Base-by-base conservation (phyloP, 2,329 filamentous ascomycete species). In the Mycosphaerelloides madeirae region DNA sequence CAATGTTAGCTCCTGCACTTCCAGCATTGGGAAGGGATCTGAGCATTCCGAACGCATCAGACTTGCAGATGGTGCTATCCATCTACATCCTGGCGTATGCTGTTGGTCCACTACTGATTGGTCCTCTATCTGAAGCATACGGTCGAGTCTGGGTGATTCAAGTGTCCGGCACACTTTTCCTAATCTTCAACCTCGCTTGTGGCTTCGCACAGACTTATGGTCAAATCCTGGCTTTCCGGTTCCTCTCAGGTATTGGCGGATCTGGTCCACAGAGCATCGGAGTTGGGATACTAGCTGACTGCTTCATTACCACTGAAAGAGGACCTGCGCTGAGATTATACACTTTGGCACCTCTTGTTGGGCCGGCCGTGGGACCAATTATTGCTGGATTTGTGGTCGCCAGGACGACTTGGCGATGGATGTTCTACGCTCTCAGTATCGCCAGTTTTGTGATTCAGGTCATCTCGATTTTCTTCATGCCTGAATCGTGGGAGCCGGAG, bases 271-370 rank as follows among this genome's bases (percentile, higher is more conserved):
- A 58, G 8, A 9, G 32, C 9, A n/a, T 18, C 15, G 13, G 32
- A 15, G 13, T 8, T 15, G 13, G 32, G 8, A 14, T 35, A 8
- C 8, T 18, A 8, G 9, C 8, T 9, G 32, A n/a, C 32, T 81
- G 1, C 75, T 79, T 51, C 71, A 71, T 64, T 80, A 79, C 54
- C 77, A 76, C n/a, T 80, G 77, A 75, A 66, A 71, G 2, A 75
- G 32, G 32, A 8, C 13, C 9, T 18, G 16, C 16, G 15, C 32
- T 8, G 32, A 9, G 8, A 9, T 8, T 50, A 81, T 76, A 75
- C 75, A 80, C 31, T 63, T 79, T 7, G 77, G 8, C n/a, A 8
- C 32, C 11, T 63, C 14, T 73, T 1, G 48, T 73, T 0, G 50
- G 49, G 15, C 44, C 43, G 11, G 49, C 46, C 4, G 12, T 54